Evolutionary conservation across 805 yeast genomes (phyloP).

Genomic region (Teunomyces stri): DNA sequence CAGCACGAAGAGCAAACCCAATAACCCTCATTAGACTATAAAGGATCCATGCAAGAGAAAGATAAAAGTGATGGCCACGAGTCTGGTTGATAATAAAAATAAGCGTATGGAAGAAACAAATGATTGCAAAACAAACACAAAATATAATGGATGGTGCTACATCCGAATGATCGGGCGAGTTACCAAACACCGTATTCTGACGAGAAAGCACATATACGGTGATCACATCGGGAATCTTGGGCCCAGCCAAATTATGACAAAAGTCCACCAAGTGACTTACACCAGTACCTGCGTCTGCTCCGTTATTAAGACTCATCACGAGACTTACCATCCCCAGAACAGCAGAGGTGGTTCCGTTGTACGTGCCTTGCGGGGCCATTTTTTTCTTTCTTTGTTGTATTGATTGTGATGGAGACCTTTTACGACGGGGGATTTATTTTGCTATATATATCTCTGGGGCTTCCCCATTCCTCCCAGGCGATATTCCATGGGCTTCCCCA

Average conservation of each 20-base stretch:
- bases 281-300: constrained; percentile 53
- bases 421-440: not conserved
- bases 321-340: constrained; percentile 12
- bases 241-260: constrained; percentile 5
- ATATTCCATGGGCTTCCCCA: not conserved
- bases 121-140: constrained; percentile 8
- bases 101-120: constrained; percentile 8
- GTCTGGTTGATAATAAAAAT: constrained; percentile 11
- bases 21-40: constrained; percentile 10
- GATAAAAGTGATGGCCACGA: constrained; percentile 15
- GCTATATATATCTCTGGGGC: not conserved
- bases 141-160: constrained; percentile 13
- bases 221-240: constrained; percentile 4
- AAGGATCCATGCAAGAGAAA: constrained; percentile 11
- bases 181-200: constrained; percentile 14
- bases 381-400: not conserved
- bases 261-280: constrained; percentile 16
- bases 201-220: constrained; percentile 3
- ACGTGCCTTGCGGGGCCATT: not conserved
- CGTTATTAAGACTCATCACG: constrained; percentile 26
- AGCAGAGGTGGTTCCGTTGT: constrained; percentile 5
- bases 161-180: constrained; percentile 12
- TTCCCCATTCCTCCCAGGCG: too few species aligned
- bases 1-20: constrained; percentile 12
- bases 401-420: not conserved